Evolutionary conservation across 352 stramenopile species (phyloP).

Genomic region (Globisporangium megalacanthum): DNA sequence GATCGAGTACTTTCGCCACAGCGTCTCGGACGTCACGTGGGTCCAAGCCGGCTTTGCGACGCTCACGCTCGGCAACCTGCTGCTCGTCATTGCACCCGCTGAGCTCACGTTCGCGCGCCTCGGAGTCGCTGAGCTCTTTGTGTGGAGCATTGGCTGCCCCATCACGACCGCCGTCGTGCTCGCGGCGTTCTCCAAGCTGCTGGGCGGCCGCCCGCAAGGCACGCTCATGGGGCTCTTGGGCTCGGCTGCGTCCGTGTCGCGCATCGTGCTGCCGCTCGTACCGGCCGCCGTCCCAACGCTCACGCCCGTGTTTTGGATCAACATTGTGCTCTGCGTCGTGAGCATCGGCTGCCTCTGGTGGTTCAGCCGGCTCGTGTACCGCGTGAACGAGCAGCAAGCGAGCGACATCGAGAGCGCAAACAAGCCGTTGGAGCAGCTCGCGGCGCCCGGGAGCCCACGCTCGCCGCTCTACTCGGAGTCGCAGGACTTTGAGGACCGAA

Average conservation of each 20-base stretch:
- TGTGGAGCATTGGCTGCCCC: constrained; percentile 61
- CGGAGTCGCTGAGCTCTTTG: constrained; percentile 38
- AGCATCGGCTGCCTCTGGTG: constrained; percentile 57
- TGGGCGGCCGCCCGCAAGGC: constrained; percentile 43
- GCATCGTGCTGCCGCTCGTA: constrained; percentile 47
- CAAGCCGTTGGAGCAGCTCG: constrained; percentile 16
- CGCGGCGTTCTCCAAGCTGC: constrained; percentile 50
- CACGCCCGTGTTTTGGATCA: constrained; percentile 73
- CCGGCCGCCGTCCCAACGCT: constrained; percentile 53
- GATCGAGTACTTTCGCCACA: constrained; percentile 29
- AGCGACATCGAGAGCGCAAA: constrained; percentile 11
- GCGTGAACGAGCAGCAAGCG: background rate
- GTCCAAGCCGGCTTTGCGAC: constrained; percentile 42
- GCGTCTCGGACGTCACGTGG: constrained; percentile 34
- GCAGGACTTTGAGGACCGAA: constrained; percentile 25
- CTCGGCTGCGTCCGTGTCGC: constrained; percentile 42
- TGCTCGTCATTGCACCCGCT: constrained; percentile 28
- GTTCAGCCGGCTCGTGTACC: constrained; percentile 31
- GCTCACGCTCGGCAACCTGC: constrained; percentile 36
- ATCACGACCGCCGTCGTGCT: constrained; percentile 50
- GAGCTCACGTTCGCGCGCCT: constrained; percentile 23
- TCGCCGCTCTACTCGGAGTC: constrained; percentile 7
- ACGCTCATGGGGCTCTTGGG: constrained; percentile 55
- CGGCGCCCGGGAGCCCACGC: constrained; percentile 4
- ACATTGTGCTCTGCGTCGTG: constrained; percentile 49